Evolutionary conservation across 768 basidiomycete species (phyloP).

Genomic region (Leccinum variicolor): DNA sequence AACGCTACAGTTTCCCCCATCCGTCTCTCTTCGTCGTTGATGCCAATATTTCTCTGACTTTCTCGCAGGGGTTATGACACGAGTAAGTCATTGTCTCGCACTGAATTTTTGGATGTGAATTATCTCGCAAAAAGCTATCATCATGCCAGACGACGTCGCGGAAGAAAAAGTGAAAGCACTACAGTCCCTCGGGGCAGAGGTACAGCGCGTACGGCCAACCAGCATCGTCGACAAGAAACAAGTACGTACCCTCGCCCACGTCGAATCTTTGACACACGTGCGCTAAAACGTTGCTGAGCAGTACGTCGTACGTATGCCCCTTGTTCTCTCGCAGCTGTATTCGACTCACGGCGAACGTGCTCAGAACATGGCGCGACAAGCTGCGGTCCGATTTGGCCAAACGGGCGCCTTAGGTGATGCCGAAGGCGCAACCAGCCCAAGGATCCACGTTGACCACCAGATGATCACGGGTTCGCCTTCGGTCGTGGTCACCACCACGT

Average conservation of each 20-base stretch:
- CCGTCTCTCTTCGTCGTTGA: background rate
- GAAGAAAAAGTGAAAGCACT: slow-evolving; percentile 89
- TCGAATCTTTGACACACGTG: background rate
- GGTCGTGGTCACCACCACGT: slow-evolving; percentile 52
- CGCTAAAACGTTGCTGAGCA: slow-evolving; percentile 22
- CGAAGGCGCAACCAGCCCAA: slow-evolving; percentile 1
- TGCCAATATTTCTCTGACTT: background rate
- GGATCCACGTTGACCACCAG: slow-evolving; percentile 23
- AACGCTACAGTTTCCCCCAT: slow-evolving; percentile 10
- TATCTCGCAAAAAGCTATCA: slow-evolving; percentile 55
- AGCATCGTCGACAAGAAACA: slow-evolving; percentile 98
- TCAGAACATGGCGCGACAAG: slow-evolving; percentile 84
- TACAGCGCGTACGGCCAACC: slow-evolving; percentile 87
- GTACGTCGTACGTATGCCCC: slow-evolving; percentile 57
- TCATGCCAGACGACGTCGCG: slow-evolving; percentile 88
- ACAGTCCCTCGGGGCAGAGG: slow-evolving; percentile 79
- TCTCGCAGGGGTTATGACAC: slow-evolving; percentile 76
- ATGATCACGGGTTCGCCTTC: slow-evolving; percentile 45
- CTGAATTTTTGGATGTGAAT: background rate
- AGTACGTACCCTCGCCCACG: slow-evolving; percentile 37
- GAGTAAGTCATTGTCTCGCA: slow-evolving; percentile 44
- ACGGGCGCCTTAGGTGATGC: slow-evolving; percentile 26
- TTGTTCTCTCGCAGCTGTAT: background rate
- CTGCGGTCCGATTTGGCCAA: slow-evolving; percentile 71
- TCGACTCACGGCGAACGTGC: background rate